These are phyloP conservation scores for Ailanthus altissimus DNA, from an alignment of 345 rosid genomes.

Conservation along the genomic window DNA sequence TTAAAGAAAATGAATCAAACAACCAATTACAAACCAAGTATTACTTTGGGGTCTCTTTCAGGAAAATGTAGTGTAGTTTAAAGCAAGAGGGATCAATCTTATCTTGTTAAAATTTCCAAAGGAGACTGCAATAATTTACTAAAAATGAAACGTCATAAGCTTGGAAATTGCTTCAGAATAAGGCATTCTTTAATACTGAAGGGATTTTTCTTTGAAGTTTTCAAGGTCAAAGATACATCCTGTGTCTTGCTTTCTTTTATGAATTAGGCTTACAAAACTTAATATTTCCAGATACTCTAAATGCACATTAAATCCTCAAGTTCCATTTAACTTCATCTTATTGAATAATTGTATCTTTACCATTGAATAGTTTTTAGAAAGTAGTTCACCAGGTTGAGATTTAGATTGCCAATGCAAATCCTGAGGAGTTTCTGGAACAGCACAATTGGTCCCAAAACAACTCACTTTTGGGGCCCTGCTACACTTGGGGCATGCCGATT, in stretches of 20 bases:
- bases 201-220: not conserved
- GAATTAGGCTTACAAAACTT: no score
- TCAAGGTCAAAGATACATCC: not conserved
- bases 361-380: not conserved
- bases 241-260: not conserved
- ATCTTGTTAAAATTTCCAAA: not conserved
- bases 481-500: constrained; percentile 43
- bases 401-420: constrained; percentile 14
- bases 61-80: not conserved
- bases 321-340: not conserved
- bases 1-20: not conserved
- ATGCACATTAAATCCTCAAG: not conserved
- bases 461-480: constrained; percentile 60
- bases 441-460: constrained; percentile 53
- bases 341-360: not conserved
- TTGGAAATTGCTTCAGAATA: not conserved
- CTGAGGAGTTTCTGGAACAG: constrained; percentile 38
- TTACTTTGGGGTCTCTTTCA: not conserved
- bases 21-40: not conserved
- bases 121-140: not conserved
- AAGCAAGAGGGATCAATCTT: not conserved
- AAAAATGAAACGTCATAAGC: not conserved
- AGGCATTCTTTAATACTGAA: not conserved
- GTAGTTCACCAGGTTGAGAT: not conserved
- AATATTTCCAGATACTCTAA: not conserved